A percentile compares a stretch with the other conserved stretches of the same genome.
Evolutionary conservation across 2,329 filamentous ascomycete genomes (phyloP).

Genomic region (Venturia nashicola): DNA sequence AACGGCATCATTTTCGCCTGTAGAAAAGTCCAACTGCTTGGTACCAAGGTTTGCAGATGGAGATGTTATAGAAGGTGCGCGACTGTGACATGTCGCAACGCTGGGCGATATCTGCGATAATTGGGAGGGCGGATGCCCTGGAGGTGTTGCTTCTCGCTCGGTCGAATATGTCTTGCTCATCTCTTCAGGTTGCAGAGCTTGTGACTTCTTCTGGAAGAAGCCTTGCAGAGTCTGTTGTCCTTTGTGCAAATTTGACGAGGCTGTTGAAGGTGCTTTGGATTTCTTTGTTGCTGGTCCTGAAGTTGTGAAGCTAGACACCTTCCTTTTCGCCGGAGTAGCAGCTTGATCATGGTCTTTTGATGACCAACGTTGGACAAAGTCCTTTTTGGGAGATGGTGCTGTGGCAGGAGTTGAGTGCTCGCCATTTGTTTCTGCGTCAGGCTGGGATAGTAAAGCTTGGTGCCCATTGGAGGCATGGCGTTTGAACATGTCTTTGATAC

Average conservation of each 20-base stretch:
- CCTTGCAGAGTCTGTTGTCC: slow-evolving; percentile 57
- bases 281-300: slow-evolving; percentile 31
- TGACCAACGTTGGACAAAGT: slow-evolving; percentile 16
- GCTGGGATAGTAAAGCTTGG: not conserved
- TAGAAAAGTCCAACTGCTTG: not conserved
- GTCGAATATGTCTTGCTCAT: not conserved
- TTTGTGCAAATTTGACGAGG: slow-evolving; percentile 21
- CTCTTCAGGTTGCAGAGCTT: not conserved
- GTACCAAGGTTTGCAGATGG: slow-evolving; percentile 4
- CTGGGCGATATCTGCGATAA: not conserved
- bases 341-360: not conserved
- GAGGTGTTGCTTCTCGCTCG: slow-evolving; percentile 11
- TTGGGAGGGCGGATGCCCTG: not conserved
- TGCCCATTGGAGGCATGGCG: slow-evolving; percentile 6
- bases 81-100: not conserved
- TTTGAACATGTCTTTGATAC: slow-evolving; percentile 83
- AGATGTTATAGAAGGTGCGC: not conserved
- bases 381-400: slow-evolving; percentile 15
- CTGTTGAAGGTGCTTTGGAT: slow-evolving; percentile 29
- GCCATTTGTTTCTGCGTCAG: not conserved
- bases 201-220: slow-evolving; percentile 56
- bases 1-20: not conserved
- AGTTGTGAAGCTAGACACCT: not conserved
- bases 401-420: not conserved
- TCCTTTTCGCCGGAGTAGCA: not conserved